These are phyloP conservation scores for Diaporthe sp. DNA, from an alignment of 2,329 filamentous ascomycete genomes.

Conservation along the genomic window DNA sequence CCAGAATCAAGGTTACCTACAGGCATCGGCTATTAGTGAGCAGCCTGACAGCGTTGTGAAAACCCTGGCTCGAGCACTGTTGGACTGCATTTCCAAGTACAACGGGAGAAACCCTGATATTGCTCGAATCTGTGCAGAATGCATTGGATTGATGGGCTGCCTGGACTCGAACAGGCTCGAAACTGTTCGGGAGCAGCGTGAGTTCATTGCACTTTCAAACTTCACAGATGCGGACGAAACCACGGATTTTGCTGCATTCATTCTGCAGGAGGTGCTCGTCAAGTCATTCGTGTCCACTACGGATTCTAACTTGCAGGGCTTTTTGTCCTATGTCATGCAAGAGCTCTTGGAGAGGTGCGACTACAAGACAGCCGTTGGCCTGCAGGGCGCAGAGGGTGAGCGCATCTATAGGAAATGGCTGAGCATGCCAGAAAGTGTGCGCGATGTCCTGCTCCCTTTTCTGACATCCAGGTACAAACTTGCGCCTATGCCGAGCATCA, in stretches of 20 bases:
- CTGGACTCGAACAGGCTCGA: constrained; percentile 93
- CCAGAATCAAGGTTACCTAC: constrained; percentile 81
- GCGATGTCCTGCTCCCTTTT: constrained; percentile 90
- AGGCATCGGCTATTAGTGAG: constrained; percentile 84
- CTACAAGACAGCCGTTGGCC: constrained; percentile 71
- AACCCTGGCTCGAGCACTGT: constrained; percentile 79
- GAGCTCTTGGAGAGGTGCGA: constrained; percentile 85
- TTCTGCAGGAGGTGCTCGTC: constrained; percentile 89
- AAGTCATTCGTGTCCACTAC: constrained; percentile 92
- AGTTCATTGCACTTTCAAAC: constrained; percentile 90
- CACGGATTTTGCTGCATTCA: constrained; percentile 86
- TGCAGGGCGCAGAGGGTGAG: constrained; percentile 64
- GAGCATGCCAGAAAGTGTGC: constrained; percentile 80
- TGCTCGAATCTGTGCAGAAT: constrained; percentile 80
- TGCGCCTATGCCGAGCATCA: constrained; percentile 69
- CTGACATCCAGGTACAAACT: constrained; percentile 86
- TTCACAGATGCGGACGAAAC: constrained; percentile 84
- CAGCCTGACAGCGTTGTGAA: constrained; percentile 84
- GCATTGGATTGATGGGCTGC: constrained; percentile 90
- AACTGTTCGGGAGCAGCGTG: constrained; percentile 79
- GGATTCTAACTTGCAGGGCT: constrained; percentile 89
- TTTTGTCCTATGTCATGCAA: constrained; percentile 95
- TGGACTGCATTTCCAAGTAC: constrained; percentile 89
- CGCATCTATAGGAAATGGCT: constrained; percentile 82
- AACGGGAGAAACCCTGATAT: constrained; percentile 77